Percentiles rank a stretch among this genome's conserved stretches.
Conservation (phyloP, 192 early-diverging fungal species). For the Anaeromyces robustus region DNA sequence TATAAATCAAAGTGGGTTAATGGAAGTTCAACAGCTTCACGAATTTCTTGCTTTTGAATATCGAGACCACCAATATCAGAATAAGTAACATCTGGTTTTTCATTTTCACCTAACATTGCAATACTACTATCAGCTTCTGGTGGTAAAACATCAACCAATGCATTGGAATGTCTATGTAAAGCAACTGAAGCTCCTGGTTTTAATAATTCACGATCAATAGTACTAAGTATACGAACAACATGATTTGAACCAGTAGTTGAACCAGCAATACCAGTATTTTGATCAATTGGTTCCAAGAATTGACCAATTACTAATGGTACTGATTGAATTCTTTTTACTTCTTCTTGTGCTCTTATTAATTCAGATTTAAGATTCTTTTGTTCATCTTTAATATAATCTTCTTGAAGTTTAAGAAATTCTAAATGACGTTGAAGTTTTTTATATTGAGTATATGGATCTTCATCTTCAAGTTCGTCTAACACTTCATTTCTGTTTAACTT, state of each 20-base stretch:
- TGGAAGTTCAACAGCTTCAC: constrained; percentile 94
- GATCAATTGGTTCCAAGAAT: constrained; percentile 93
- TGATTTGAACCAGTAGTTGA: constrained; percentile 85
- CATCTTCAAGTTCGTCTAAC: not conserved
- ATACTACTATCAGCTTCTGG: constrained; percentile 91
- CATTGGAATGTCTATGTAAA: constrained; percentile 91
- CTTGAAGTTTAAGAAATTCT: constrained; percentile 90
- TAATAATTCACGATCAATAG: constrained; percentile 91
- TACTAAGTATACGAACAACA: constrained; percentile 86
- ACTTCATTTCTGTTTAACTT: not conserved
- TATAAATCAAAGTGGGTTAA: constrained; percentile 97
- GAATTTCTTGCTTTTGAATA: constrained; percentile 82
- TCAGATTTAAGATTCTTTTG: constrained; percentile 93
- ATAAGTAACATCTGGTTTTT: constrained; percentile 69
- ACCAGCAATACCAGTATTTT: constrained; percentile 85
- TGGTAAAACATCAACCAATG: constrained; percentile 90
- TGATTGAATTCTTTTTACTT: constrained; percentile 95
- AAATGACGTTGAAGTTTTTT: constrained; percentile 64
- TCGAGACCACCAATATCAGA: constrained; percentile 73
- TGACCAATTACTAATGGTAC: constrained; percentile 98
- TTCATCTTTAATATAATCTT: constrained; percentile 96
- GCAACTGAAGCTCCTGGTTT: constrained; percentile 89
- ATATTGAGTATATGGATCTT: not conserved
- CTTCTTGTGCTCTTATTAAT: constrained; percentile 84
- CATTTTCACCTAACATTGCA: constrained; percentile 61